Evolutionary conservation across 768 basidiomycete species (phyloP), one percentile per base, ranked within the genome.

Genomic region (Rhizopogon roseolus): DNA sequence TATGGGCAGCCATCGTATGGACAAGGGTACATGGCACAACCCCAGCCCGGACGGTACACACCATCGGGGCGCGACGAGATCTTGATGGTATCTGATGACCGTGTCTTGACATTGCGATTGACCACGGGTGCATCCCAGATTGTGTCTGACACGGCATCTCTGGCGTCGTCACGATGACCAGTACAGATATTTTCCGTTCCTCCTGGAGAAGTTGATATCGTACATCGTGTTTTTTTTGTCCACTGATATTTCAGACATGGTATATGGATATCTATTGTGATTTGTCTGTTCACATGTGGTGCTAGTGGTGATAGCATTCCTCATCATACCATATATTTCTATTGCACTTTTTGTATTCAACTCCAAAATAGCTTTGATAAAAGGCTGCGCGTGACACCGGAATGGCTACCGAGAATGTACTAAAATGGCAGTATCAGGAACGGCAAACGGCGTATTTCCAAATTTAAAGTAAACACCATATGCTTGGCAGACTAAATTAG

Each of bases 61-160:
- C 80, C 82, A 62, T 73, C 76, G 10, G 84, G 79, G 11, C 79
- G 88, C 27, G 88, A 91, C 55, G 93, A 97, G 69, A 92, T 97
- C 65, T 73, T 96, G 57, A 84, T 95, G 70, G 88, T 92, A 36
- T 92, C 90, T 4, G 94, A 95, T 60, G 93, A 96, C 70, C 82
- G 88, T 34, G 84, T 93, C 55, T 72, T 93, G 64, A 79, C 85
- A 41, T 68, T 93, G 51, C 81, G 85, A 45, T 73, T 86, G 57
- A 69, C 76, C 54, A 66, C 72, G 14, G 57, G 58, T 36, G 59
- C 62, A 37, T 44, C 19, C 10, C 58, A 54, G 19, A 48, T 58
- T 17, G 45, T 6, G 16, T 60, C 54, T n/a, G 53, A 57, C 41
- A 29, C 50, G 41, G 45, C 16, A 11, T 58, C 63, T 7, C 37